Percentiles rank a stretch among this genome's conserved stretches.
Evolutionary conservation across 1,284 basidiomycete species (phyloP).

Genomic region (Psilocybe mexicana): DNA sequence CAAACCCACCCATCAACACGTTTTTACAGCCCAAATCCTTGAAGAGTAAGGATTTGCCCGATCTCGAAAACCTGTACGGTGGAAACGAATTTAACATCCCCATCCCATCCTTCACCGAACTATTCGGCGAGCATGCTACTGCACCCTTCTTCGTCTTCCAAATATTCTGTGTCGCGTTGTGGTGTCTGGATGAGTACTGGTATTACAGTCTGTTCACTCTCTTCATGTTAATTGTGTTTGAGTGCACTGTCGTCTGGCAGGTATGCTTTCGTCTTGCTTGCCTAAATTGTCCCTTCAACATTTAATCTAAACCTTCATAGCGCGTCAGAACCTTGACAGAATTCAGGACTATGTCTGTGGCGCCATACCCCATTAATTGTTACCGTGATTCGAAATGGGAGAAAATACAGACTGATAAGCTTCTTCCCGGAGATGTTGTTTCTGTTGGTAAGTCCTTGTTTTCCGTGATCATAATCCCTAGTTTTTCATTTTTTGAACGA

Average conservation of each 20-base stretch:
- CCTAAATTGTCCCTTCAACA: neutral
- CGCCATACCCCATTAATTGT: slow-evolving; percentile 82
- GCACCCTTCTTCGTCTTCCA: slow-evolving; percentile 95
- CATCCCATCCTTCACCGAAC: slow-evolving; percentile 85
- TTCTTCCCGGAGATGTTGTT: slow-evolving; percentile 90
- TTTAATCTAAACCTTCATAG: slow-evolving; percentile 38
- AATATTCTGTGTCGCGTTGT: slow-evolving; percentile 92
- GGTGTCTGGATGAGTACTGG: slow-evolving; percentile 98
- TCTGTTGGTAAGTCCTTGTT: slow-evolving; percentile 58
- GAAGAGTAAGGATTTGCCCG: slow-evolving; percentile 37
- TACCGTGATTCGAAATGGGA: slow-evolving; percentile 82
- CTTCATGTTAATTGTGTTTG: slow-evolving; percentile 96
- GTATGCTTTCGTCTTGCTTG: slow-evolving; percentile 41
- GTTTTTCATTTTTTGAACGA: neutral
- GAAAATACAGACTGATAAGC: slow-evolving; percentile 77
- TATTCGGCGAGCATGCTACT: slow-evolving; percentile 91
- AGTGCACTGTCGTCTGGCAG: slow-evolving; percentile 97
- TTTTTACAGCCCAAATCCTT: slow-evolving; percentile 64
- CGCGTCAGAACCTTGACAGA: slow-evolving; percentile 88
- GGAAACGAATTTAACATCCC: slow-evolving; percentile 95
- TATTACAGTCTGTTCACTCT: slow-evolving; percentile 95
- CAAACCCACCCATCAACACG: slow-evolving; percentile 66
- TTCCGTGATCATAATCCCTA: neutral
- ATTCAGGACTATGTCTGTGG: slow-evolving; percentile 93
- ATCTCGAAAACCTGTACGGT: slow-evolving; percentile 71